Evolutionary conservation across 495 filamentous ascomycete species (phyloP).

Genomic region (Stereocaulon alpinum): DNA sequence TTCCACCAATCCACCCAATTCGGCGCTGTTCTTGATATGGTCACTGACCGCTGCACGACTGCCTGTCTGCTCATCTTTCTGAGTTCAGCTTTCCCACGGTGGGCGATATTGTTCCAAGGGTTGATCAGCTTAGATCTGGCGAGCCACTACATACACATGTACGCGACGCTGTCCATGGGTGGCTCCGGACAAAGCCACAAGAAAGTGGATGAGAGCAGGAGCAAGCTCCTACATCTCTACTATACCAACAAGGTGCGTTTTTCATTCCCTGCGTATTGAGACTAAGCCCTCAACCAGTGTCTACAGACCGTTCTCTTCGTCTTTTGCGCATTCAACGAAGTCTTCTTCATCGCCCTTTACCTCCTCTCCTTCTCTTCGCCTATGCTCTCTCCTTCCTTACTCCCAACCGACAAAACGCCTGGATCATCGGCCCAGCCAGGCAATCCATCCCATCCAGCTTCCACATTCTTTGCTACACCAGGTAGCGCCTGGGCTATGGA

Average conservation of each 20-base stretch:
- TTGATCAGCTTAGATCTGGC: slow-evolving; percentile 87
- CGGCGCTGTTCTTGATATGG: slow-evolving; percentile 95
- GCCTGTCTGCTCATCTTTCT: slow-evolving; percentile 89
- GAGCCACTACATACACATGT: slow-evolving; percentile 99
- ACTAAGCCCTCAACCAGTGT: not conserved
- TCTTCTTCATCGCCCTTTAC: slow-evolving; percentile 96
- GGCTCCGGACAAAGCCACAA: slow-evolving; percentile 67
- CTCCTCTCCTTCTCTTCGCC: slow-evolving; percentile 93
- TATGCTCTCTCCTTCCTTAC: slow-evolving; percentile 69
- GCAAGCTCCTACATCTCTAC: slow-evolving; percentile 81
- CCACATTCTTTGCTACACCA: slow-evolving; percentile 66
- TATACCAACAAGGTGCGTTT: slow-evolving; percentile 83
- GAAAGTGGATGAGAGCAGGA: slow-evolving; percentile 67
- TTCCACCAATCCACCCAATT: slow-evolving; percentile 7
- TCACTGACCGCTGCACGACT: slow-evolving; percentile 91
- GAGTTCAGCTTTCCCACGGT: slow-evolving; percentile 81
- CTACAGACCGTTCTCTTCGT: slow-evolving; percentile 78
- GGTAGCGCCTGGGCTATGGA: slow-evolving; percentile 88
- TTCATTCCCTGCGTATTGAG: not conserved
- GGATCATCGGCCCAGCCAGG: slow-evolving; percentile 52
- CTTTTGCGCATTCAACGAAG: slow-evolving; percentile 82
- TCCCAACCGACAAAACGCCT: slow-evolving; percentile 38
- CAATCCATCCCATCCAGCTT: slow-evolving; percentile 53
- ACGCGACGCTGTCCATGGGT: slow-evolving; percentile 76
- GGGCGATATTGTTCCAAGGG: slow-evolving; percentile 84